A percentile compares a stretch with the other conserved stretches of the same genome.
phyloP scores from a whole-genome alignment of 164 flowering plant species.

The Malania oleifera region DNA sequence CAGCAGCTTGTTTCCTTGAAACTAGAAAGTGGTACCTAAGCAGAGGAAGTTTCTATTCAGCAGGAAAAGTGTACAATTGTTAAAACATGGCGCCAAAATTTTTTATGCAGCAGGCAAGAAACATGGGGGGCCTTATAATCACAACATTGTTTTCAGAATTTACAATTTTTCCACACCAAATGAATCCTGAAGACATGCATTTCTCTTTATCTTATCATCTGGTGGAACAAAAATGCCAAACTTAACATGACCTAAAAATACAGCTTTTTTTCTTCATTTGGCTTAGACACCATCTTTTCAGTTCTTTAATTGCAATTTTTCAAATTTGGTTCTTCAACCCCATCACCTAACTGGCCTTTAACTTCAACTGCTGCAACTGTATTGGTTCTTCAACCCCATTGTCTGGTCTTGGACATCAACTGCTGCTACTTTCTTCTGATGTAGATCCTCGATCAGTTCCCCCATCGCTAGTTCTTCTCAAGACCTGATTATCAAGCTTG shows the following conservation, averaged over 20 bases:
- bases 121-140: too few species aligned
- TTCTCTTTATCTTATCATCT: background rate
- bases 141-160: background rate
- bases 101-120: background rate
- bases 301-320: too few species aligned
- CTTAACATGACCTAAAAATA: background rate
- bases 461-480: background rate
- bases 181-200: background rate
- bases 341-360: background rate
- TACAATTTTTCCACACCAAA: background rate
- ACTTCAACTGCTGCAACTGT: background rate
- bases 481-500: background rate
- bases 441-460: background rate
- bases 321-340: background rate
- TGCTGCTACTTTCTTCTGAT: background rate
- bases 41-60: too few species aligned
- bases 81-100: background rate
- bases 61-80: too few species aligned
- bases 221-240: background rate
- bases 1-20: too few species aligned
- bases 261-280: background rate
- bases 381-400: background rate
- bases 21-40: too few species aligned
- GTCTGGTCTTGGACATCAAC: conserved; percentile 4
- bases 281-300: too few species aligned